Percentiles rank a stretch among this genome's conserved stretches.
phyloP scores from a whole-genome alignment of 805 yeast genomes.

The Spathaspora hagerdaliae region DNA sequence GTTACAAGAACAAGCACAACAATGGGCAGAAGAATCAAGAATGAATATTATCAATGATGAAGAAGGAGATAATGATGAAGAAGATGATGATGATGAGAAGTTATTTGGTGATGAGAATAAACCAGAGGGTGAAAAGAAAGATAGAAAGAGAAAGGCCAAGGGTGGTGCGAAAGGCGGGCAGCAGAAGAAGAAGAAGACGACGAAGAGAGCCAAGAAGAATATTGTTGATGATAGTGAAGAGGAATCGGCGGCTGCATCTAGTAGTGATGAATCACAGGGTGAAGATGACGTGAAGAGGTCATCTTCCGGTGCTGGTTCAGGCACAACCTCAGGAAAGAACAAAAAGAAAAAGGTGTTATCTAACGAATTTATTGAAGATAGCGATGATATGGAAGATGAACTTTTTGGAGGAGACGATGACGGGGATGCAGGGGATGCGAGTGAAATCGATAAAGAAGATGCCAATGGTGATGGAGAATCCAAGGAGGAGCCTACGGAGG shows the following conservation, averaged over 20 bases:
- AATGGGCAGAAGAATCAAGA: slow-evolving; percentile 43
- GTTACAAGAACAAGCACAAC: slow-evolving; percentile 49
- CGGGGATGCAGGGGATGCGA: slow-evolving; percentile 17
- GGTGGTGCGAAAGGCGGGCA: slow-evolving; percentile 9
- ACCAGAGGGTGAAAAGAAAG: slow-evolving; percentile 27
- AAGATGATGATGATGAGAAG: slow-evolving; percentile 26
- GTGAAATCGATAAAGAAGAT: slow-evolving; percentile 11
- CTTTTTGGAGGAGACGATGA: slow-evolving; percentile 4
- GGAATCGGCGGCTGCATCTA: slow-evolving; percentile 18
- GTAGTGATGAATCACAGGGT: slow-evolving; percentile 11
- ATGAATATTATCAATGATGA: slow-evolving; percentile 33
- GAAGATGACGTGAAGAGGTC: slow-evolving; percentile 12
- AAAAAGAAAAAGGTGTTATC: slow-evolving; percentile 25
- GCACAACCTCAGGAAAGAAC: slow-evolving; percentile 5
- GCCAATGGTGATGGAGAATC: slow-evolving; percentile 9
- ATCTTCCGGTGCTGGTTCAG: not conserved
- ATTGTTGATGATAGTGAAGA: slow-evolving; percentile 32
- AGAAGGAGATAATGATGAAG: slow-evolving; percentile 32
- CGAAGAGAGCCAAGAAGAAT: slow-evolving; percentile 24
- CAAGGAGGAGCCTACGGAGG: slow-evolving; percentile 9
- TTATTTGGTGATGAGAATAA: slow-evolving; percentile 43
- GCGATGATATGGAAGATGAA: slow-evolving; percentile 44
- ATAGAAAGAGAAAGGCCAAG: slow-evolving; percentile 24
- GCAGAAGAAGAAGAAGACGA: slow-evolving; percentile 21
- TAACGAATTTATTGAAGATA: slow-evolving; percentile 37